Evolutionary conservation across 2,329 filamentous ascomycete species (phyloP).

Genomic region (Penicillium crustosum): DNA sequence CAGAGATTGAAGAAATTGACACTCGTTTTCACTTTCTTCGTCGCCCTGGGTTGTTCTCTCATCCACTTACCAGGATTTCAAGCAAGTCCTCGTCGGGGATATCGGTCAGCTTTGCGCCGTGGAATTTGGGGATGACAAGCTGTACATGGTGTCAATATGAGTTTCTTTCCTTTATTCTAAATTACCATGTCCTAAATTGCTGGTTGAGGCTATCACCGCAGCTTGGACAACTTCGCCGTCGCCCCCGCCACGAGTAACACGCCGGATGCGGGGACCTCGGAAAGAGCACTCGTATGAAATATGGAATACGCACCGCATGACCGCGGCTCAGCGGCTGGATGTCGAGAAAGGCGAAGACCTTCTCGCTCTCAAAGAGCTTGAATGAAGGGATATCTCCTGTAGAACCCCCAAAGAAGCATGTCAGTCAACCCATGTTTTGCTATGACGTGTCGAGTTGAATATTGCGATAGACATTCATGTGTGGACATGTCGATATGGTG

Average conservation of each 20-base stretch:
- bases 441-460: not conserved
- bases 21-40: not conserved
- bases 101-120: constrained; percentile 87
- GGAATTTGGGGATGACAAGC: constrained; percentile 95
- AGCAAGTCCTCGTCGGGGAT: constrained; percentile 84
- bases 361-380: constrained; percentile 94
- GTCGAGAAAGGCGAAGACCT: constrained; percentile 92
- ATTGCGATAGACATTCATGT: not conserved
- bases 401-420: not conserved
- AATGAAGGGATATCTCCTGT: constrained; percentile 91
- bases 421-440: constrained; percentile 4
- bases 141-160: constrained; percentile 37
- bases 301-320: constrained; percentile 68
- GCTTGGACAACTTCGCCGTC: not conserved
- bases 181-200: not conserved
- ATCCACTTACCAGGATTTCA: constrained; percentile 71
- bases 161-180: not conserved
- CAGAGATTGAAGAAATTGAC: not conserved
- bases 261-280: constrained; percentile 17
- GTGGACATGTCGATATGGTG: not conserved
- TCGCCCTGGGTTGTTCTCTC: not conserved
- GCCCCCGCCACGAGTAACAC: not conserved
- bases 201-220: not conserved
- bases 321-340: constrained; percentile 86
- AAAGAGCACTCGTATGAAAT: constrained; percentile 10